Evolutionary conservation across 2,329 filamentous ascomycete genomes (phyloP).

Genomic region (Fusarium veterinarium): DNA sequence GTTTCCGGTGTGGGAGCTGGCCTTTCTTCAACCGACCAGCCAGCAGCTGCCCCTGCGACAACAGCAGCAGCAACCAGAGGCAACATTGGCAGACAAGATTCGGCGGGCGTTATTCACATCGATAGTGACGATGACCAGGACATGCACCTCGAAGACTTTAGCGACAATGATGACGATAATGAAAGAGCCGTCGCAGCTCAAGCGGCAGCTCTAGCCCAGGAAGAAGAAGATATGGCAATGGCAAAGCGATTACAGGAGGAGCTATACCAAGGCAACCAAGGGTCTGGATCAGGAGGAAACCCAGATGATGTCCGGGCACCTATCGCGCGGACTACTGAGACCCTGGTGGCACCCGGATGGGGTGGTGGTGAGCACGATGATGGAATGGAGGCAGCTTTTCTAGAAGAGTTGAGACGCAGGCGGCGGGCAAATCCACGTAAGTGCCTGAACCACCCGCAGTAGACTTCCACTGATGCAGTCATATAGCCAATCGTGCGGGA

Average conservation of each 20-base stretch:
- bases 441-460: constrained; percentile 9
- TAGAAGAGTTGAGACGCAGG: constrained; percentile 71
- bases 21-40: constrained; percentile 39
- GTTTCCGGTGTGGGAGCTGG: constrained; percentile 52
- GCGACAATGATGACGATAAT: constrained; percentile 54
- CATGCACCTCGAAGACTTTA: constrained; percentile 53
- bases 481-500: constrained; percentile 38
- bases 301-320: constrained; percentile 83
- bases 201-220: constrained; percentile 62
- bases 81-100: constrained; percentile 50
- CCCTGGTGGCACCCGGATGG: constrained; percentile 77
- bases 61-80: constrained; percentile 46
- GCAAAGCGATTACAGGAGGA: constrained; percentile 92
- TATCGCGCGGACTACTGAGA: constrained; percentile 91
- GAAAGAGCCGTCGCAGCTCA: constrained; percentile 55
- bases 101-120: constrained; percentile 70
- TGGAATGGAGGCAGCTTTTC: constrained; percentile 67
- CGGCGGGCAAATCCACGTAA: constrained; percentile 49
- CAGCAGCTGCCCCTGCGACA: constrained; percentile 21
- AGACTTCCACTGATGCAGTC: constrained; percentile 5
- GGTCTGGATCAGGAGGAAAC: constrained; percentile 48
- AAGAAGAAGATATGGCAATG: constrained; percentile 94
- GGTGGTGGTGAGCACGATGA: constrained; percentile 63
- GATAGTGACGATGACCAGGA: constrained; percentile 55
- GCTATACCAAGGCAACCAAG: constrained; percentile 72